Percentiles rank a stretch among this genome's conserved stretches.
phyloP scores from a whole-genome alignment of 768 basidiomycete genomes.

The Paxillus rubicundulus region DNA sequence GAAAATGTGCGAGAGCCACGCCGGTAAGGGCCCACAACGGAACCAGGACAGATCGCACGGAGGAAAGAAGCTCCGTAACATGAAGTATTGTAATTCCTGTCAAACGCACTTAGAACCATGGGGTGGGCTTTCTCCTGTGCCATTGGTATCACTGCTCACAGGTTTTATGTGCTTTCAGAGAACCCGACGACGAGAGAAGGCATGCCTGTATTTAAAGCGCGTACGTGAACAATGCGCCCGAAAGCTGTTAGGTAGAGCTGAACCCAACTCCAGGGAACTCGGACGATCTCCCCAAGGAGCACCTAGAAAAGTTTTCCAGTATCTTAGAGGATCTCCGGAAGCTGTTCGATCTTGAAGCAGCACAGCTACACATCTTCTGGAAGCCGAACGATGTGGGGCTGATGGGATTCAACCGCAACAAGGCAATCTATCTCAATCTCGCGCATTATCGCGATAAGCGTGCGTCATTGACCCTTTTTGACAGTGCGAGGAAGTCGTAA shows the following conservation, averaged over 20 bases:
- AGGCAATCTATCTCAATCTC: conserved; percentile 12
- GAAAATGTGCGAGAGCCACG: conserved; percentile 1
- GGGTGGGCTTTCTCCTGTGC: neutral
- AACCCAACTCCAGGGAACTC: neutral
- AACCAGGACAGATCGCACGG: conserved; percentile 5
- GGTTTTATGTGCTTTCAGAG: neutral
- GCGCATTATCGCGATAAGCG: conserved; percentile 10
- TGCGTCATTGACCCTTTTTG: neutral
- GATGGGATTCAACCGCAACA: conserved; percentile 19
- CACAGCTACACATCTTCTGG: conserved; percentile 12
- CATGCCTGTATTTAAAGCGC: conserved; percentile 1
- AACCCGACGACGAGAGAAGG: neutral
- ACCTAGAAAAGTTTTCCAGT: conserved; percentile 4
- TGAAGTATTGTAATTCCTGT: conserved; percentile 11
- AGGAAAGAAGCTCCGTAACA: conserved; percentile 10
- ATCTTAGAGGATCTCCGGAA: conserved; percentile 5
- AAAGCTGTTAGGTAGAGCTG: neutral
- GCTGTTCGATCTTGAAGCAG: conserved; percentile 4
- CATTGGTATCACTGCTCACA: neutral
- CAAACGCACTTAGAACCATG: conserved; percentile 5
- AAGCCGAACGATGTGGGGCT: conserved; percentile 3
- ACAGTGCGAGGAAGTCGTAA: neutral
- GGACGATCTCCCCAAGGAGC: neutral
- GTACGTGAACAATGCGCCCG: neutral
- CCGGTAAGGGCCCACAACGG: neutral